Evolutionary conservation across 225 moss, liverwort and hornwort genomes (phyloP).

Genomic region (Polytrichum commune): DNA sequence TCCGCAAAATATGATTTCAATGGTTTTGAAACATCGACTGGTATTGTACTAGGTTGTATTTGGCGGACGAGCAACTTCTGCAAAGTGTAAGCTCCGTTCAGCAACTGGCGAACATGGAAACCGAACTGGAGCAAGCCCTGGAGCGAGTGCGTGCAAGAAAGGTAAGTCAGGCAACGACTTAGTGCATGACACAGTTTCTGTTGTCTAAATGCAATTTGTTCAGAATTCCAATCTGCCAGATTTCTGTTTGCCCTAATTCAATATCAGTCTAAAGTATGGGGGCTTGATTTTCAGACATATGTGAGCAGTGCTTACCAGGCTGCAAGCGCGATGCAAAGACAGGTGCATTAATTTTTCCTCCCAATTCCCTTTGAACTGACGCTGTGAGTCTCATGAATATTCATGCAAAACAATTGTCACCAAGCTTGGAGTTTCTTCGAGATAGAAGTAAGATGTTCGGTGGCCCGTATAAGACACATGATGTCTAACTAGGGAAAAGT

Average conservation of each 20-base stretch:
- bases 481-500: constrained; percentile 3
- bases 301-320: constrained; percentile 59
- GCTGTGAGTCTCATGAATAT: too few species aligned
- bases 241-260: too few species aligned
- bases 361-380: neutral
- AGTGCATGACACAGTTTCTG: too few species aligned
- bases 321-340: constrained; percentile 42
- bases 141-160: constrained; percentile 55
- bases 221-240: too few species aligned
- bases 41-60: constrained; percentile 19
- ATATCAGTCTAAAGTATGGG: neutral
- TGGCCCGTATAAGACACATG: neutral
- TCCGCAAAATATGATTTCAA: neutral
- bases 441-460: too few species aligned
- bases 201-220: too few species aligned
- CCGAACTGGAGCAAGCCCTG: constrained; percentile 55
- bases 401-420: too few species aligned
- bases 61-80: constrained; percentile 51
- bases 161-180: constrained; percentile 8
- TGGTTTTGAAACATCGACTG: neutral
- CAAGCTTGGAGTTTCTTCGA: too few species aligned
- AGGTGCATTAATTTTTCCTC: constrained; percentile 19
- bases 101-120: constrained; percentile 53
- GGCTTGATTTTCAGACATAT: constrained; percentile 28
- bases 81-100: constrained; percentile 48